Conservation (phyloP, 1,284 basidiomycete genomes). For the Microbotryum lychnidis-dioicae region DNA sequence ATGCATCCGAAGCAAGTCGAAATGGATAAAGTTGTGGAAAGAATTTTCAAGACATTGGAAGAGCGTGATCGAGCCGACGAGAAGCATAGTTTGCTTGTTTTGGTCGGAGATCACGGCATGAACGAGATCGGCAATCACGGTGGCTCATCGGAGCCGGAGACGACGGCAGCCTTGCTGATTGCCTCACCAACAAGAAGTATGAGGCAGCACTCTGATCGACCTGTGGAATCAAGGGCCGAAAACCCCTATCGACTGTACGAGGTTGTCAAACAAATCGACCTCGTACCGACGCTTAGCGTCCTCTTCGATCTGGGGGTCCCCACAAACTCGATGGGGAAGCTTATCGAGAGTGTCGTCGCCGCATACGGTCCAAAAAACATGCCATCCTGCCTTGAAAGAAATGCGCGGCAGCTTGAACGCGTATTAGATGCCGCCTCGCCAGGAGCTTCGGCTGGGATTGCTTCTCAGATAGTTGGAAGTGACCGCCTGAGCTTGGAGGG, state of each 20-base stretch:
- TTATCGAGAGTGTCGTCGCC: constrained; percentile 22
- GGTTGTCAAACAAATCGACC: constrained; percentile 31
- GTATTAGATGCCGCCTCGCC: constrained; percentile 8
- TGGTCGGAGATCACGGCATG: constrained; percentile 34
- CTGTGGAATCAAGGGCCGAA: not conserved
- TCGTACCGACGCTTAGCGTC: constrained; percentile 29
- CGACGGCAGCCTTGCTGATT: constrained; percentile 10
- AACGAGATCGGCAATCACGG: constrained; percentile 33
- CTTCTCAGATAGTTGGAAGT: not conserved
- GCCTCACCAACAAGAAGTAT: too few species aligned
- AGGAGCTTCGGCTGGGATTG: not conserved
- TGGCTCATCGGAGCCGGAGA: constrained; percentile 29
- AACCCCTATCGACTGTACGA: constrained; percentile 11
- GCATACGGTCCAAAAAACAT: not conserved
- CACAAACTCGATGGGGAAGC: constrained; percentile 29
- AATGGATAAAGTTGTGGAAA: constrained; percentile 23
- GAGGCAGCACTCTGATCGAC: too few species aligned
- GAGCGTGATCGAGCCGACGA: constrained; percentile 15
- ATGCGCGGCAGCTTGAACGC: constrained; percentile 4
- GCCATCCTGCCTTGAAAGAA: not conserved
- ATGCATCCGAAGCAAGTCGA: constrained; percentile 32
- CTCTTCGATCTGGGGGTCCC: constrained; percentile 30
- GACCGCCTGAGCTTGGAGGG: not conserved
- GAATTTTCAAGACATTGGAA: constrained; percentile 11
- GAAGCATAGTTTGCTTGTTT: constrained; percentile 20